A percentile compares a stretch with the other conserved stretches of the same genome.
These are phyloP conservation scores for Euphorbia schlechtendalii DNA, from an alignment of 441 rosid species.

Conservation along the genomic window DNA sequence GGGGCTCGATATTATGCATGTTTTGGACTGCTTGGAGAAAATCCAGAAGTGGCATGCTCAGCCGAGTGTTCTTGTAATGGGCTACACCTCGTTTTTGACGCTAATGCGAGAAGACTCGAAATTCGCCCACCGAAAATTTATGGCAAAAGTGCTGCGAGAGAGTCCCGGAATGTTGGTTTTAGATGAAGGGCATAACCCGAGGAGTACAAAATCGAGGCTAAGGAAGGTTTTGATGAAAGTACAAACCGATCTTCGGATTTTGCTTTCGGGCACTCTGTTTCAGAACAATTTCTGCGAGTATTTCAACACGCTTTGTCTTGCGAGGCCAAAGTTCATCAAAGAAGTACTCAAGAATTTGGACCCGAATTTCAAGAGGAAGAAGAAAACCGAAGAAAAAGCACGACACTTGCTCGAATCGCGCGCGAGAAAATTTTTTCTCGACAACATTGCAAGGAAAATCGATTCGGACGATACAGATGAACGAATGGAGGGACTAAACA, in stretches of 20 bases:
- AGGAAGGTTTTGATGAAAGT: slow-evolving; percentile 94
- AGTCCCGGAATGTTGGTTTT: slow-evolving; percentile 80
- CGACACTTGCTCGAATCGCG: slow-evolving; percentile 64
- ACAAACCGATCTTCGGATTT: slow-evolving; percentile 60
- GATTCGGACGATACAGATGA: slow-evolving; percentile 63
- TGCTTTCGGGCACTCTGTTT: slow-evolving; percentile 91
- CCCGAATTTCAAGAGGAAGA: slow-evolving; percentile 50
- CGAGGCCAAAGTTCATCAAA: slow-evolving; percentile 74
- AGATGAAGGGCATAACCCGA: slow-evolving; percentile 95
- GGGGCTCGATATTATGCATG: slow-evolving; percentile 81
- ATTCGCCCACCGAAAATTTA: slow-evolving; percentile 65
- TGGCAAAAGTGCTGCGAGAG: slow-evolving; percentile 87
- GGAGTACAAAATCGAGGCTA: slow-evolving; percentile 89
- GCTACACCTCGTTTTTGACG: slow-evolving; percentile 84
- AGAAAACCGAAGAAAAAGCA: slow-evolving; percentile 39
- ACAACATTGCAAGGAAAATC: slow-evolving; percentile 71
- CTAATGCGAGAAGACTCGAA: slow-evolving; percentile 84
- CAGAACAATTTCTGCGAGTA: slow-evolving; percentile 96
- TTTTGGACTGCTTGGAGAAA: slow-evolving; percentile 88
- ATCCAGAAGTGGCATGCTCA: slow-evolving; percentile 90
- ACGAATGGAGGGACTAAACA: slow-evolving; percentile 67
- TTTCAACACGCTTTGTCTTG: slow-evolving; percentile 87
- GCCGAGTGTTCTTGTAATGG: slow-evolving; percentile 94
- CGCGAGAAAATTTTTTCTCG: slow-evolving; percentile 79
- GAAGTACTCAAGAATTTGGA: slow-evolving; percentile 67